phyloP scores from a whole-genome alignment of 2,329 filamentous ascomycete genomes.

The Botrytis deweyae region DNA sequence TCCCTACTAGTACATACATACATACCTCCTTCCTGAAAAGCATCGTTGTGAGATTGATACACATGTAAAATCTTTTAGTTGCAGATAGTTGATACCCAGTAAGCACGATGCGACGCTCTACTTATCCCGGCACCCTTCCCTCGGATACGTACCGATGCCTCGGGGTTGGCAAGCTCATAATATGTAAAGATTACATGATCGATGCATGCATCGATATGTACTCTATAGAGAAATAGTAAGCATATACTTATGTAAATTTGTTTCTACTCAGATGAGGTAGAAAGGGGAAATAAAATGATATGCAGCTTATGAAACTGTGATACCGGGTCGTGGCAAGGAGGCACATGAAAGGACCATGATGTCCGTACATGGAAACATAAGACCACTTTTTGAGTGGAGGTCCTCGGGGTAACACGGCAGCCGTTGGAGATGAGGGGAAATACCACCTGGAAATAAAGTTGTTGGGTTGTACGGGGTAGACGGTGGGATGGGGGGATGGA shows the following conservation, averaged over 20 bases:
- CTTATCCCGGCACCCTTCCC: slow-evolving; percentile 14
- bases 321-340: neutral
- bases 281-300: slow-evolving; percentile 6
- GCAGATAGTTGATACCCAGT: slow-evolving; percentile 6
- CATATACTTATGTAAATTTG: neutral
- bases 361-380: slow-evolving; percentile 2
- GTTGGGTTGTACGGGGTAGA: slow-evolving; percentile 1
- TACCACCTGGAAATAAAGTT: neutral
- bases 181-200: slow-evolving; percentile 12
- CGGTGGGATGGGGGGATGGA: too few relatives aligned
- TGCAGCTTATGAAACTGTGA: slow-evolving; percentile 21
- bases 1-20: neutral
- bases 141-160: slow-evolving; percentile 21
- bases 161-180: slow-evolving; percentile 10
- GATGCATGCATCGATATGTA: slow-evolving; percentile 10
- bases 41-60: neutral
- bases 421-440: slow-evolving; percentile 22
- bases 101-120: slow-evolving; percentile 1
- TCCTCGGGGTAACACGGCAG: slow-evolving; percentile 17
- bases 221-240: slow-evolving; percentile 5
- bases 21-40: slow-evolving; percentile 10
- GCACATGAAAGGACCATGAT: slow-evolving; percentile 8
- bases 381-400: slow-evolving; percentile 12
- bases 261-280: neutral
- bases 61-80: neutral